Conservation (phyloP, 495 filamentous ascomycete genomes). For the Geoglossum glabrum region DNA sequence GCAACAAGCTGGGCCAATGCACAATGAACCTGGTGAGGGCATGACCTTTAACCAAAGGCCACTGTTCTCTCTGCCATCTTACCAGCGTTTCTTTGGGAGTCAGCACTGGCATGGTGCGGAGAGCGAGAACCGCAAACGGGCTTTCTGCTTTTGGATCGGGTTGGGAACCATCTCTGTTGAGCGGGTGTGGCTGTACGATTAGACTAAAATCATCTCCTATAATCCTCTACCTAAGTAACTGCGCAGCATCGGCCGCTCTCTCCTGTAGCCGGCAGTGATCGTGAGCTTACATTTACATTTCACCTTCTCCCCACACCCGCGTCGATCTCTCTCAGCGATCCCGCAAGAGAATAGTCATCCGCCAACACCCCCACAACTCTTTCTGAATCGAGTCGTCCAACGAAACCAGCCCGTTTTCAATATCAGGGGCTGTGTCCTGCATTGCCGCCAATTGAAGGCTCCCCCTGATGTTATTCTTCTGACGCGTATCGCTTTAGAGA, state of each 20-base stretch:
- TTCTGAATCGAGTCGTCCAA: neutral
- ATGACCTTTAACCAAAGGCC: neutral
- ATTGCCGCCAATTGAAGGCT: neutral
- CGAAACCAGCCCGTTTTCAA: neutral
- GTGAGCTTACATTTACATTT: neutral
- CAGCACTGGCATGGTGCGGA: neutral
- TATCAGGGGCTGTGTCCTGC: neutral
- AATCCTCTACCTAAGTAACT: neutral
- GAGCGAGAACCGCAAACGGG: neutral
- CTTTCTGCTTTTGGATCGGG: neutral
- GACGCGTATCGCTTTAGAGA: neutral
- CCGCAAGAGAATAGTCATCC: neutral
- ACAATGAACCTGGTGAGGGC: neutral
- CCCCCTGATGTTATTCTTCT: neutral
- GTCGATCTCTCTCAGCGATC: neutral
- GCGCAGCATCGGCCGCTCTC: neutral
- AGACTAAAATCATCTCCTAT: neutral
- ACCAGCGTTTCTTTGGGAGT: neutral
- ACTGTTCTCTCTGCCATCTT: neutral
- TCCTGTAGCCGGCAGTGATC: neutral
- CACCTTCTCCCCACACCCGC: neutral
- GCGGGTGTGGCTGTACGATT: neutral
- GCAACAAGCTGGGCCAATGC: slow-evolving; percentile 11
- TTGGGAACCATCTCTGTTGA: neutral
- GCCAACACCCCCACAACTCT: neutral